phyloP scores from a whole-genome alignment of 169 alveolate genomes.

The Plasmodium ovale region DNA sequence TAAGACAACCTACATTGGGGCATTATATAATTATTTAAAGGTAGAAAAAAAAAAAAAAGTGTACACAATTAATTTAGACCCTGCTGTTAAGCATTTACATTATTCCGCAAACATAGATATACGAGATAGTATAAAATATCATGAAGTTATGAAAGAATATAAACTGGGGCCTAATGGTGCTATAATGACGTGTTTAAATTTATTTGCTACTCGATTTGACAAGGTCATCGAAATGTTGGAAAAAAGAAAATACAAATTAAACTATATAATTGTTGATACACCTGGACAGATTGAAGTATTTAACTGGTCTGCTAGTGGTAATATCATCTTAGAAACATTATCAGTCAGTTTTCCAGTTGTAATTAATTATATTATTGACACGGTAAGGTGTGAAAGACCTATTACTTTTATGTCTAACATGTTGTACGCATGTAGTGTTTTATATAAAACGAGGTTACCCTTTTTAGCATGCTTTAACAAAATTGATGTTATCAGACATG shows the following conservation, averaged over 20 bases:
- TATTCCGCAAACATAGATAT: constrained; percentile 87
- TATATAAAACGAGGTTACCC: constrained; percentile 96
- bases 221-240: constrained; percentile 92
- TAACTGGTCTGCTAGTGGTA: constrained; percentile 99
- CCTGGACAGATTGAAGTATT: constrained; percentile 99
- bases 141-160: constrained; percentile 96
- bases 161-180: constrained; percentile 99
- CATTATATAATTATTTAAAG: constrained; percentile 83
- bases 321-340: constrained; percentile 95
- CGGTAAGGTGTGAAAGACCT: constrained; percentile 96
- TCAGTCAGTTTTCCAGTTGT: constrained; percentile 95
- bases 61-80: constrained; percentile 97
- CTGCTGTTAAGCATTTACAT: constrained; percentile 94
- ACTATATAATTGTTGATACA: constrained; percentile 96
- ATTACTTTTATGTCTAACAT: constrained; percentile 98
- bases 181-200: constrained; percentile 96
- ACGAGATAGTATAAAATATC: constrained; percentile 96
- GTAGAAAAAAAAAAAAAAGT: constrained; percentile 87
- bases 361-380: constrained; percentile 93
- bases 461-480: constrained; percentile 95
- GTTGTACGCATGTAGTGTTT: constrained; percentile 97
- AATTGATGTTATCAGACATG: constrained; percentile 87
- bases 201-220: constrained; percentile 97
- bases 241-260: constrained; percentile 87
- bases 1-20: constrained; percentile 94